These are phyloP conservation scores for Botrytis aclada DNA, from an alignment of 2,329 filamentous ascomycete genomes.

Conservation along the genomic window DNA sequence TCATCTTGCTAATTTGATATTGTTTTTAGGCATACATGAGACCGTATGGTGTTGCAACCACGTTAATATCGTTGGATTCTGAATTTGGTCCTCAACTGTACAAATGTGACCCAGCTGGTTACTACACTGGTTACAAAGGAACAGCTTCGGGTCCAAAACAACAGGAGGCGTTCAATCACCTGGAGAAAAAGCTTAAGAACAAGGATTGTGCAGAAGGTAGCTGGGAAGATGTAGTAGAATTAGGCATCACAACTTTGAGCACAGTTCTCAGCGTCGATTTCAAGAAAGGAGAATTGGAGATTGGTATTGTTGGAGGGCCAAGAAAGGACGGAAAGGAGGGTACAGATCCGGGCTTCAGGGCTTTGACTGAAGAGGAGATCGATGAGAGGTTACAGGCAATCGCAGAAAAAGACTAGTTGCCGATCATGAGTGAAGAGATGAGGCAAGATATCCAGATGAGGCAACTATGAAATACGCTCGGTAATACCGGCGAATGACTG, in stretches of 20 bases:
- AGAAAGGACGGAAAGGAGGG: slow-evolving; percentile 79
- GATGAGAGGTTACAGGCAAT: slow-evolving; percentile 97
- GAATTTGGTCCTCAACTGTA: slow-evolving; percentile 92
- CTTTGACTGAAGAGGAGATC: slow-evolving; percentile 94
- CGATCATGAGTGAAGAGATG: slow-evolving; percentile 15
- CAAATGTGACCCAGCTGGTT: slow-evolving; percentile 97
- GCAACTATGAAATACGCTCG: slow-evolving; percentile 27
- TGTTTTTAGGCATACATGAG: slow-evolving; percentile 83
- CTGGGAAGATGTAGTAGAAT: slow-evolving; percentile 97
- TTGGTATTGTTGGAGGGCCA: slow-evolving; percentile 93
- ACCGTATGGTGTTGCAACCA: slow-evolving; percentile 91
- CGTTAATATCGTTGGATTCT: slow-evolving; percentile 87
- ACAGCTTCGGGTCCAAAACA: slow-evolving; percentile 97
- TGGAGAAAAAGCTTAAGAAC: slow-evolving; percentile 99
- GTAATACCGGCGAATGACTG: slow-evolving; percentile 27
- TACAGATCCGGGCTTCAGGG: slow-evolving; percentile 75
- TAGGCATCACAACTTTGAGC: slow-evolving; percentile 92
- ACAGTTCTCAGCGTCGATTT: slow-evolving; percentile 98
- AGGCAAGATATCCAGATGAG: slow-evolving; percentile 28
- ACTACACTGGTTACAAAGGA: slow-evolving; percentile 98
- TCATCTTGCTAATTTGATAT: slow-evolving; percentile 24
- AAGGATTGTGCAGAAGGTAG: slow-evolving; percentile 88
- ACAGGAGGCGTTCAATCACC: slow-evolving; percentile 95
- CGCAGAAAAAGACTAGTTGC: slow-evolving; percentile 87
- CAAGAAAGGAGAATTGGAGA: slow-evolving; percentile 98